Evolutionary conservation across 2,329 filamentous ascomycete species (phyloP).

Genomic region (Fusarium sp.): DNA sequence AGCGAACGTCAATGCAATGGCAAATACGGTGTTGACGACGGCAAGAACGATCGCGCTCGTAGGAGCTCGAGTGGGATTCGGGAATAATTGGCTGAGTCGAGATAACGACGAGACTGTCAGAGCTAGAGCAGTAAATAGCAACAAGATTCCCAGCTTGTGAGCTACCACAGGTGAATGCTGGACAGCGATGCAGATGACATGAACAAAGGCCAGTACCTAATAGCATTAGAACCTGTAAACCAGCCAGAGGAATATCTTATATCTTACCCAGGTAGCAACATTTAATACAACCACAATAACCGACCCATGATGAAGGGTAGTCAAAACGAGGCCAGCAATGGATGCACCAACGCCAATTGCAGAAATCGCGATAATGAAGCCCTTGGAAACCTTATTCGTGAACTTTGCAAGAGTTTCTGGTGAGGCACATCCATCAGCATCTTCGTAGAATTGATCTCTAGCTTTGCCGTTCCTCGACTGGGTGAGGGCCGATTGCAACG

Average conservation of each 20-base stretch:
- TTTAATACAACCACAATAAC: conserved; percentile 68
- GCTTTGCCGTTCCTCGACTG: conserved; percentile 49
- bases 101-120: conserved; percentile 57
- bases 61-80: conserved; percentile 42
- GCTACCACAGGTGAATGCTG: conserved; percentile 61
- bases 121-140: conserved; percentile 58
- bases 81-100: conserved; percentile 54
- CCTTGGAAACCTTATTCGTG: conserved; percentile 67
- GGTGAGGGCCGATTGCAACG: conserved; percentile 50
- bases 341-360: conserved; percentile 64
- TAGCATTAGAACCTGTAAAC: neutral
- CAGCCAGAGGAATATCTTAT: neutral
- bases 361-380: conserved; percentile 63
- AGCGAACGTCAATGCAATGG: conserved; percentile 56
- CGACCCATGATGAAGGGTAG: conserved; percentile 53
- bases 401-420: conserved; percentile 69
- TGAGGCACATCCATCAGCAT: conserved; percentile 75
- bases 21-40: conserved; percentile 56
- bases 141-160: conserved; percentile 64
- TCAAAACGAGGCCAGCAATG: conserved; percentile 64
- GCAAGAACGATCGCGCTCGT: conserved; percentile 55
- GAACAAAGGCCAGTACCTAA: conserved; percentile 62
- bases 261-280: conserved; percentile 70
- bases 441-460: conserved; percentile 67
- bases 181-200: conserved; percentile 60